phyloP scores from a whole-genome alignment of 148 eudicot genomes.

The Arbutus unedo region DNA sequence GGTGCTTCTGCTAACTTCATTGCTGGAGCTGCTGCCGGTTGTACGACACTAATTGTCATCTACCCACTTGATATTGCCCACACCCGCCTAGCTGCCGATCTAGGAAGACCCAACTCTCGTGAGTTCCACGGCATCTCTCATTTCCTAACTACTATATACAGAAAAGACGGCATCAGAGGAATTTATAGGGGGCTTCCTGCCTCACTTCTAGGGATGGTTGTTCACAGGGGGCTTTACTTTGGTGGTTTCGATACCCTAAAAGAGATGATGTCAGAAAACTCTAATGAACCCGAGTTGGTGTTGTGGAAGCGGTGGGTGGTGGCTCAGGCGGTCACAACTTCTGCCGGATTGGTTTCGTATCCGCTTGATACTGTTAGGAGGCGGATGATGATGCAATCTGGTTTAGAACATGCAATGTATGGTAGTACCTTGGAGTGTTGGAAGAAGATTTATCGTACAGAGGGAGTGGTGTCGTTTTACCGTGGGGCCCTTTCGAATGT shows the following conservation, averaged over 20 bases:
- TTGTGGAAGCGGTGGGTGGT: constrained; percentile 93
- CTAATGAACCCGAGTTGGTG: constrained; percentile 45
- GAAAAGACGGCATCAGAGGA: constrained; percentile 68
- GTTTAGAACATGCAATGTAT: constrained; percentile 65
- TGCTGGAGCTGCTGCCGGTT: constrained; percentile 94
- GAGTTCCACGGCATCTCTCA: constrained; percentile 77
- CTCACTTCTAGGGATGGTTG: constrained; percentile 90
- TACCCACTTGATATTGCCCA: constrained; percentile 98
- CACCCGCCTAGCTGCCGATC: constrained; percentile 89
- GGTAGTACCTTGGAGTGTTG: constrained; percentile 76
- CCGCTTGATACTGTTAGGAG: constrained; percentile 91
- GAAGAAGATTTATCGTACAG: constrained; percentile 67
- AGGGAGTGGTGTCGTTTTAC: constrained; percentile 74
- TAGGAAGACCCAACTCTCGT: constrained; percentile 61
- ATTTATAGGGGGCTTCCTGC: constrained; percentile 92
- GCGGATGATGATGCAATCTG: constrained; percentile 99
- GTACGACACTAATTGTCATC: constrained; percentile 73
- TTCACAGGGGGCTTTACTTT: constrained; percentile 84
- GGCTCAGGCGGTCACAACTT: constrained; percentile 86
- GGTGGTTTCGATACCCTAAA: constrained; percentile 94
- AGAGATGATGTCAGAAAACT: constrained; percentile 55
- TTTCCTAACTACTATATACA: constrained; percentile 53
- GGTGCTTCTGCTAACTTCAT: constrained; percentile 80
- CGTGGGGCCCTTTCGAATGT: constrained; percentile 86
- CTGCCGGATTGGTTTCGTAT: constrained; percentile 84